Base-by-base conservation (phyloP, 2,329 filamentous ascomycete species). In the Trichoderma hamatum region DNA sequence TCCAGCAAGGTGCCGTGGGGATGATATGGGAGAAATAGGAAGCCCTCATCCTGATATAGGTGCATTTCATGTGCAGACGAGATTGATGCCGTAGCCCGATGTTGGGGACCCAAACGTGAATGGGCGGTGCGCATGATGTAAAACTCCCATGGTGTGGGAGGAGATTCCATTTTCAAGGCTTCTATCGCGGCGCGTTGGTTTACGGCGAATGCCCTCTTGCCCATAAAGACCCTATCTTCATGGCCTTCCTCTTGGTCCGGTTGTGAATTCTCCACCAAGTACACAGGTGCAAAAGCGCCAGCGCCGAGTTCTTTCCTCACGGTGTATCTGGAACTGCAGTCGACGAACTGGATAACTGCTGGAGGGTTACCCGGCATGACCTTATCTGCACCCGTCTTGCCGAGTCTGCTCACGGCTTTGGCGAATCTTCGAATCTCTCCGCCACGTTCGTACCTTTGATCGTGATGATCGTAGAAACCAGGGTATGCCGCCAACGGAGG, bases 251-350 rank as follows among this genome's bases (percentile, higher is more conserved):
- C 80, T 36, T 83, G 80, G 30, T 83, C 83, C 3, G 85, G 83
- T 0, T 82, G 81, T n/a, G 88, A 86, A 74, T 90, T 91, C 76
- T 97, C 93, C 9, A 94, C 90, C 0, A 99, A 87, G 77, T 97
- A 99, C 3, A 99, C 96, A 0, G 96, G 95, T 0, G 95, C 96
- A 80, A 96, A 99, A 0, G 96, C 96, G 10, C 96, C 96, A 32
- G 94, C 92, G 1, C 96, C 96, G 14, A 99, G 88, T 78, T 98
- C 94, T 61, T 90, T 89, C 76, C 91, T 93, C 68, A 98, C 81
- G 1, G 88, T 90, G 79, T 97, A 99, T 52, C 85, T 86, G 49
- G 89, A 84, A 26, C 86, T 81, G 2, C 87, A 84, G 49, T 88
- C 88, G 0, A 88, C 84, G 70, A 97, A 92, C 52, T 88, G 83